A percentile compares a stretch with the other conserved stretches of the same genome.
Conservation (phyloP, 1,284 basidiomycete species). For the Ganoderma leucocontextum region DNA sequence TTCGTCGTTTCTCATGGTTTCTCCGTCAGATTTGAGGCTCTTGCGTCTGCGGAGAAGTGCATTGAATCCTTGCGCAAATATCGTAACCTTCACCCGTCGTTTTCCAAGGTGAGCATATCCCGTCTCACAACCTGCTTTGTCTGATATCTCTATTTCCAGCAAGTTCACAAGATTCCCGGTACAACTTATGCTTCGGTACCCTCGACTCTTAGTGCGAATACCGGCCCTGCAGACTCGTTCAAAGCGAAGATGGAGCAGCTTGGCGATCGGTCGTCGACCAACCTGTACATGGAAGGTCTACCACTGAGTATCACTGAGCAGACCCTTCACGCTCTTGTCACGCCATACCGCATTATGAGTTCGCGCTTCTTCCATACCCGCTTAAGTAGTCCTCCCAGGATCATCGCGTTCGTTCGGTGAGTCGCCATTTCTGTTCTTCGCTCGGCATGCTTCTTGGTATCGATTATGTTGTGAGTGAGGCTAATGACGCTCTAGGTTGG, state of each 20-base stretch:
- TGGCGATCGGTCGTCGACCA: slow-evolving; percentile 67
- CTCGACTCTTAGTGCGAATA: slow-evolving; percentile 24
- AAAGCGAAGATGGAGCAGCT: slow-evolving; percentile 77
- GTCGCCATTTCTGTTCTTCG: slow-evolving; percentile 25
- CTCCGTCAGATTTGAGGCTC: slow-evolving; percentile 61
- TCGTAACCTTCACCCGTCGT: slow-evolving; percentile 79
- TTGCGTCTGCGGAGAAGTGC: slow-evolving; percentile 73
- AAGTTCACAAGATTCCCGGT: slow-evolving; percentile 82
- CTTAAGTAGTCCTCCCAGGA: slow-evolving; percentile 73
- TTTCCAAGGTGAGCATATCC: slow-evolving; percentile 55
- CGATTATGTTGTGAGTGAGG: neutral
- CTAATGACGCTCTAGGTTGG: slow-evolving; percentile 54
- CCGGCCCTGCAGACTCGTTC: slow-evolving; percentile 57
- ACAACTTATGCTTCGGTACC: slow-evolving; percentile 55
- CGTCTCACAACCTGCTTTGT: neutral
- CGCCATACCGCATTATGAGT: slow-evolving; percentile 72
- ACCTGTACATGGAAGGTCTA: slow-evolving; percentile 79
- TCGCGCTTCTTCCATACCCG: slow-evolving; percentile 79
- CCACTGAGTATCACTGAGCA: slow-evolving; percentile 64
- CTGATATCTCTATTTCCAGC: slow-evolving; percentile 46
- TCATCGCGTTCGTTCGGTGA: slow-evolving; percentile 79
- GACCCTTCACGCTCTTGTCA: slow-evolving; percentile 66
- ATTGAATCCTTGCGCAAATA: slow-evolving; percentile 71
- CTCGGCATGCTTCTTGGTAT: neutral
- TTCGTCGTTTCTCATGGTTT: neutral